Percentiles rank a stretch among this genome's conserved stretches.
Conservation (phyloP, 768 basidiomycete genomes). For the Leccinum longicurvipes region DNA sequence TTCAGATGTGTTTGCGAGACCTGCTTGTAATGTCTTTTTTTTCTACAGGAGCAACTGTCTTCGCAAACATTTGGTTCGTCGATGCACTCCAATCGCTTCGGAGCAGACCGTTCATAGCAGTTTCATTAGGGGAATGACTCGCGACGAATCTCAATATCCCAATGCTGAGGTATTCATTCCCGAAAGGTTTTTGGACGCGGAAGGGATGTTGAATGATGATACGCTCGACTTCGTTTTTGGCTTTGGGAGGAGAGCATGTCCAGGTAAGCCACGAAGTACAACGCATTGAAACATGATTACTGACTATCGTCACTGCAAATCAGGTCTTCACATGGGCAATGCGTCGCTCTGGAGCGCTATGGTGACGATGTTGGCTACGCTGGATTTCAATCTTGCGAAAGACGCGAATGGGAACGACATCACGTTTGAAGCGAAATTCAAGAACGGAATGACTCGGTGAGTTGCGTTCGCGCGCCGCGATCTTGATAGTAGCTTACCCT, state of each 20-base stretch:
- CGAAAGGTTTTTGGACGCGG: conserved; percentile 8
- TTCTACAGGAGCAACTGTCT: conserved; percentile 8
- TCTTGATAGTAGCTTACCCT: too few species aligned
- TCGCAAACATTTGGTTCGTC: conserved; percentile 14
- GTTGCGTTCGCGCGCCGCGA: background rate
- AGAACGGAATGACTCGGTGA: background rate
- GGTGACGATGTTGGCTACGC: conserved; percentile 7
- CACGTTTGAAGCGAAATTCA: conserved; percentile 4
- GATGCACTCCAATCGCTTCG: background rate
- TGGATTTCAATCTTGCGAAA: background rate
- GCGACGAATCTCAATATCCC: conserved; percentile 16
- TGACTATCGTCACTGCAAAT: too few species aligned
- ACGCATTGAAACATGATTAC: background rate
- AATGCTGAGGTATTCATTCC: too few species aligned
- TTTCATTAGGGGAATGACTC: conserved; percentile 16
- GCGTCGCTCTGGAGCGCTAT: background rate
- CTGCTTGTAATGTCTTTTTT: too few species aligned
- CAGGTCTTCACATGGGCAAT: conserved; percentile 8
- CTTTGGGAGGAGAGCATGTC: too few species aligned
- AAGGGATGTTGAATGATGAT: conserved; percentile 11
- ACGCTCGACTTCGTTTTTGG: conserved; percentile 4
- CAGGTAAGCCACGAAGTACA: too few species aligned
- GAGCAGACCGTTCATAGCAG: background rate
- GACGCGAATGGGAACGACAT: conserved; percentile 8
- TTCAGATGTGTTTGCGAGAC: too few species aligned